phyloP scores from a whole-genome alignment of 306 rosid species.

The Ormosia semicastrata region DNA sequence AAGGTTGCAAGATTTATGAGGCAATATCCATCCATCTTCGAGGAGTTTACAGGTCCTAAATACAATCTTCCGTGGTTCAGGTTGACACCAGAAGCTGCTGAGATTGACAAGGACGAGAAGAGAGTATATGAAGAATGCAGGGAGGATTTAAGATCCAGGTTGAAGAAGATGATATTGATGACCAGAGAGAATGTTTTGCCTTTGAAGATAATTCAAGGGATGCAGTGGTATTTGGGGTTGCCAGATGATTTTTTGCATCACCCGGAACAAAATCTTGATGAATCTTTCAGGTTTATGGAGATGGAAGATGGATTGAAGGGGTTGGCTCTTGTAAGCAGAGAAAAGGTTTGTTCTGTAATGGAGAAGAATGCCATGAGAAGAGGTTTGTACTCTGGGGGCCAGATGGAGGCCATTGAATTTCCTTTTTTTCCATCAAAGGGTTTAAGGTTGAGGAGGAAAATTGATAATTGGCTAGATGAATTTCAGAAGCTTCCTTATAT shows the following conservation, averaged over 20 bases:
- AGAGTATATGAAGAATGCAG: constrained; percentile 58
- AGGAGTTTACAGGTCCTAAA: constrained; percentile 73
- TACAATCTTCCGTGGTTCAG: constrained; percentile 87
- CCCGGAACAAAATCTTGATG: constrained; percentile 61
- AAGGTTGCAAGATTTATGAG: constrained; percentile 77
- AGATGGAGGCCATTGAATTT: constrained; percentile 67
- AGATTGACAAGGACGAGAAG: constrained; percentile 69
- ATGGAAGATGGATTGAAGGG: constrained; percentile 79
- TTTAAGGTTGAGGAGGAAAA: constrained; percentile 77
- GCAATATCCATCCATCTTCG: constrained; percentile 78
- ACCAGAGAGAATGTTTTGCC: constrained; percentile 66
- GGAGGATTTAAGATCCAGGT: constrained; percentile 62
- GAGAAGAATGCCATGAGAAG: constrained; percentile 63
- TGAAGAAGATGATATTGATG: constrained; percentile 81
- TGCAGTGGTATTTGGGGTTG: constrained; percentile 92
- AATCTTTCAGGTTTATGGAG: constrained; percentile 65
- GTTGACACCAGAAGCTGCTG: constrained; percentile 75
- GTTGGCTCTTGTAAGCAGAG: constrained; percentile 52
- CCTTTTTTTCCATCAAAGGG: constrained; percentile 73
- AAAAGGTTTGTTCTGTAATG: constrained; percentile 53
- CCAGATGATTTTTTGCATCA: constrained; percentile 61
- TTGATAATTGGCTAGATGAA: constrained; percentile 63
- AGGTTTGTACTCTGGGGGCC: constrained; percentile 49
- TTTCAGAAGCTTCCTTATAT: constrained; percentile 85
- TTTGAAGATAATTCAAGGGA: constrained; percentile 73